Base-by-base conservation (phyloP, 1,284 basidiomycete species). In the Spongispora temasekensis region DNA sequence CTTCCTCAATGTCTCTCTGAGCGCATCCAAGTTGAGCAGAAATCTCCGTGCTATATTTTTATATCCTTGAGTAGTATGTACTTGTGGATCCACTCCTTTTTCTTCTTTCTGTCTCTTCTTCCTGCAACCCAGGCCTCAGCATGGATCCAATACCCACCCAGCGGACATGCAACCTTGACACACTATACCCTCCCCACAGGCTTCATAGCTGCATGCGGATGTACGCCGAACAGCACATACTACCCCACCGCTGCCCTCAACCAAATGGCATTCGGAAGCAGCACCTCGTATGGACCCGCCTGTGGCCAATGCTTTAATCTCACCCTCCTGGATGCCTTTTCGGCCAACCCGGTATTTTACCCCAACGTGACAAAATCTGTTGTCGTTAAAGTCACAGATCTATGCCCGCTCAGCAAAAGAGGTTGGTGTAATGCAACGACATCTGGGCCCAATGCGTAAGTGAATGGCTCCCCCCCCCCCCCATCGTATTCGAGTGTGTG, bases 281-380 rank as follows among this genome's bases (percentile, higher is more conserved):
- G 83, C 64, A 80, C 76, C n/a, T 81, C 82, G n/a, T 92, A 86
- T 68, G 90, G 90, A 6, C 85, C 89, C 42, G 82, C 81, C 4
- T 92, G 90, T 67, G 90, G 90, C 42, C 81, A 79, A 59, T 93
- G 91, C 78, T 92, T 93, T 75, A 87, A 87, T 54, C 75, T 93
- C 61, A 89, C 89, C 1, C 79, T 93, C 32, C 69, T 90, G 53
- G 86, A 90, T 67, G 85, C 89, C 7, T 86, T 87, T 68, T 77
- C 81, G 19, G 79, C 85, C 1, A 75, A 79, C 52, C 90, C 90
- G n/a, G 88, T 85, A 0, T 93, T 89, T 72, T 83, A 83, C 67
- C 89, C 89, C 1, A 68, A 81, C 35, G 76, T 77, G n/a, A 76
- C 79, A 19, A 89, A 85, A 58, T 88, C 82, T 48, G 76, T 92